A percentile compares a stretch with the other conserved stretches of the same genome.
These are phyloP conservation scores for Solanum pennellii DNA, from an alignment of 257 asterid genomes.

Conservation along the genomic window DNA sequence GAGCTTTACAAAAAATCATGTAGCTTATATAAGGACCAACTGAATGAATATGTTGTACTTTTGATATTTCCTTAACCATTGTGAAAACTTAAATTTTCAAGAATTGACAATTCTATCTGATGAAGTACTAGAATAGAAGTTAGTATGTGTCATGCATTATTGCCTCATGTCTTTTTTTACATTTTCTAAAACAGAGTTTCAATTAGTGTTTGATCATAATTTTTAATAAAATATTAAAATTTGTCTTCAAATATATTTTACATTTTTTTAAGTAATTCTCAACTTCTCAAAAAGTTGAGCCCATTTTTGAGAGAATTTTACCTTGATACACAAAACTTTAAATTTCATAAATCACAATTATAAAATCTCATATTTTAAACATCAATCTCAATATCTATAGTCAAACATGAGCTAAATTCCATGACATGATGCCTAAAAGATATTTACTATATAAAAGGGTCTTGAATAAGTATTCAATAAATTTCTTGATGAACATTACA, in stretches of 20 bases:
- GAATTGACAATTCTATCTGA: not conserved
- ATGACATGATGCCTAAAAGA: not conserved
- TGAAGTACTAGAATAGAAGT: not conserved
- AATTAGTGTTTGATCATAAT: not conserved
- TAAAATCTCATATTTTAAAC: not conserved
- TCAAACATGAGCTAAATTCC: not conserved
- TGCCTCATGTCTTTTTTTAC: not conserved
- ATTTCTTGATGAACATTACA: not conserved
- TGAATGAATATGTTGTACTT: not conserved
- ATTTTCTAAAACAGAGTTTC: too few species aligned
- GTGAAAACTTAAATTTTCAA: not conserved
- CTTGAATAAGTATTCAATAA: not conserved
- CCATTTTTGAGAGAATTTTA: not conserved
- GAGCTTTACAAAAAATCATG: not conserved
- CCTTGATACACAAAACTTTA: not conserved
- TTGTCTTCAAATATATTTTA: too few species aligned
- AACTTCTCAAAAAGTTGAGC: not conserved
- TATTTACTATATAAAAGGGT: not conserved
- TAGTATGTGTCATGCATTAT: not conserved
- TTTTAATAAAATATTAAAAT: not conserved
- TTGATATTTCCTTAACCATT: not conserved
- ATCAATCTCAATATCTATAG: not conserved
- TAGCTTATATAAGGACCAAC: not conserved
- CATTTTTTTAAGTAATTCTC: too few species aligned
- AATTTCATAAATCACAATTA: not conserved